Evolutionary conservation across 495 filamentous ascomycete species (phyloP), one percentile per base, ranked within the genome.

Genomic region (Penicillium roqueforti): DNA sequence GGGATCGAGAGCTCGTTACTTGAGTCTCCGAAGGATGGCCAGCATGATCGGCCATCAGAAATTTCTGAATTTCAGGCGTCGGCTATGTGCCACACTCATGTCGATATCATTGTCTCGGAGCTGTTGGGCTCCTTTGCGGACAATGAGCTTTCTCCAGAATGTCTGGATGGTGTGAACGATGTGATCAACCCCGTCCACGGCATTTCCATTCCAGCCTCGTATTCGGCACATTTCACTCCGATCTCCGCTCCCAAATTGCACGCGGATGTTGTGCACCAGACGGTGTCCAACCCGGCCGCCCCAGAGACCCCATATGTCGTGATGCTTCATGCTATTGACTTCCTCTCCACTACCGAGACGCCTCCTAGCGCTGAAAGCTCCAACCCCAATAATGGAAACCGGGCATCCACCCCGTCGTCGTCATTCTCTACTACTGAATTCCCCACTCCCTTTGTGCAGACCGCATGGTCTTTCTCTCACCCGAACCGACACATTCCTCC

Each of bases 71-170:
- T 51, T 10, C 51, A 31, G 9, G 16, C 28, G 22, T 19, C 62
- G 1, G 58, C 51, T 5, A 25, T 57, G 40, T 50, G 47, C 6
- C 68, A 83, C 60, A 82, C 80, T 53, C 85, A 83, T 37, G 87
- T 97, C 43, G 93, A 99, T 67, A 97, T 99, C 50, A 71, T 97
- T 3, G 81, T 99, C 6, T 96, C 90, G 1, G 93, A 99, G 66
- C 83, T 99, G 1, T 79, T 99, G 1, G 92, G 92, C 36, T 95
- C 90, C 37, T 97, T 93, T 66, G 90, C 81, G 47, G 89, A 95
- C 70, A 93, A 95, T 63, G 90, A 95, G 67, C 84, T 92, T 3
- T 91, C 88, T 1, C 89, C 90, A 2, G 89, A 99, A 72, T 95
- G 90, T 61, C 74, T 95, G 31, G 90, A 95, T 67, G 89, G 89